Evolutionary conservation across 1,284 basidiomycete species (phyloP), one percentile per base, ranked within the genome.

Genomic region (Pascua sp.): DNA sequence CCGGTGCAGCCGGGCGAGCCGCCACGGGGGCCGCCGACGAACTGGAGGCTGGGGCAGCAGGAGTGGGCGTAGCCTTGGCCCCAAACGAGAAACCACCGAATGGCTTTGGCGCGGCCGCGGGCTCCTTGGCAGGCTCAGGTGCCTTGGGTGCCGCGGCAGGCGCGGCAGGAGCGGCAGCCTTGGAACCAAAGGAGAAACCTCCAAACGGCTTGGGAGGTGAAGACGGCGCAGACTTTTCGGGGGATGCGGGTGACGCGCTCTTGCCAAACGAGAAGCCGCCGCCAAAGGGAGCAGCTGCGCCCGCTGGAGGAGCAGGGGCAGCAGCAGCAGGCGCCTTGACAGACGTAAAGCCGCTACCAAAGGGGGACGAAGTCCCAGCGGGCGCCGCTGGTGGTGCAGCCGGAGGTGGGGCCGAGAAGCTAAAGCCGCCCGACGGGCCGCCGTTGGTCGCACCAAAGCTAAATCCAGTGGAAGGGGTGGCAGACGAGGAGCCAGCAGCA

Each of bases 31-130:
- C 24, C 24, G 24, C 24, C 24, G 24, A 32, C 7, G 66, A 32
- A 41, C 49, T 47, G 13, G 55, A 15, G 8, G 60, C 41, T 16
- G 57, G 41, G 2, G 56, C 46, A 7, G 55, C 48, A 1, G 57
- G 44, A 11, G 64, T 50, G 8, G 66, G 24, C 1, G 47, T 18
- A 5, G 55, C 17, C 49, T 47, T 48, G 40, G 41, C 17, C 32
- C 57, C 57, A 36, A 64, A 61, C 18, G 55, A 53, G 53, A 73
- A 73, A 13, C 66, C 65, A 32, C 63, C 56, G 16, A 67, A 68
- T 5, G 60, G 16, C 40, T 56, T 56, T 49, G 62, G 50, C 0
- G 65, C 43, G 0, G 65, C 55, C n/a, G 66, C 50, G 13, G 47
- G 41, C 5, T 43, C 41, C 11, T 39, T 32, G 13, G 59, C 45